Base-by-base conservation (phyloP, 352 stramenopile species). In the Phytopythium aichiense region DNA sequence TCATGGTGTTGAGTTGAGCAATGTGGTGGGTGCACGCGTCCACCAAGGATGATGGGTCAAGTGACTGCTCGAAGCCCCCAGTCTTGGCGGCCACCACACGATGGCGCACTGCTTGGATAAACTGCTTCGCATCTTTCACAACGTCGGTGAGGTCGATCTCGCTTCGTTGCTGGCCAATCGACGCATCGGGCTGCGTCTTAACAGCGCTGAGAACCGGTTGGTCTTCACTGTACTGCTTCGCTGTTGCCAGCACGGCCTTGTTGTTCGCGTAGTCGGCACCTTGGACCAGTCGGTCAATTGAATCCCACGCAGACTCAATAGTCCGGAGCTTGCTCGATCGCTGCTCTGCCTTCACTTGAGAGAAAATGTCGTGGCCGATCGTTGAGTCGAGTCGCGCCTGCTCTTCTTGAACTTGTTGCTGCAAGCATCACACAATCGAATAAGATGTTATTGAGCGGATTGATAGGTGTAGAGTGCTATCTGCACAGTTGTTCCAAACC, bases 351-450 rank as follows among this genome's bases (percentile, higher is more conserved):
- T 64, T 55, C 5, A 66, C 62, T 57, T 74, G 67, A 6, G 75
- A 79, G 35, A 74, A 81, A 23, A 83, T 66, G 2, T 66, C 63
- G 1, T 64, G 71, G 42, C 59, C 67, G 1, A 74, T 48, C 0
- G 43, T 67, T 7, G 63, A 56, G 30, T 84, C 73, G 0, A 83
- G 52, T 12, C 58, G 30, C 46, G 48, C 73, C 38, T 85, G 77
- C n/a, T 77, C 62, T 45, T 85, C 68, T 15, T 85, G 69, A 5
- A 84, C 53, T 57, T 67, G 60, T 71, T 76, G 61, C 77, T 87
- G 33, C 5, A 53, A n/a, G 37, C 1, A 58, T 48, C 8, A 54
- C 18, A 37, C 7, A 55, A 23, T 6, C 0, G n/a, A 37, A 18
- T 18, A 9, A 55, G 11, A 49, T 20, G 7, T n/a, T n/a, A n/a